Evolutionary conservation across 2,329 filamentous ascomycete genomes (phyloP).

Genomic region (Fusarium continuum): DNA sequence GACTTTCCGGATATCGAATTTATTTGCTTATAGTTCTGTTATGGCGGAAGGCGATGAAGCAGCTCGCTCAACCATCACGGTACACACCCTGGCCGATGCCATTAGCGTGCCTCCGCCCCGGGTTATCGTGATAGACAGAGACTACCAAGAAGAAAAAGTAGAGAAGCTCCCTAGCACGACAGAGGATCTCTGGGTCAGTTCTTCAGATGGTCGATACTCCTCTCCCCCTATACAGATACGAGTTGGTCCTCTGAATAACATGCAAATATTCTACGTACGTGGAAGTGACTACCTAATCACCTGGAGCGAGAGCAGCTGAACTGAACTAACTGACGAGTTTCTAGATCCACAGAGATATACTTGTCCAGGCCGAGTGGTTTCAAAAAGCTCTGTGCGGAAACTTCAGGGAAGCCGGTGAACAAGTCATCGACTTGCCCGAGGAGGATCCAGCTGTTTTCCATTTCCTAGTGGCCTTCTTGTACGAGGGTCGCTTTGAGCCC

Average conservation of each 20-base stretch:
- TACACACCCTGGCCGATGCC: constrained; percentile 33
- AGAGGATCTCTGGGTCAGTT: constrained; percentile 60
- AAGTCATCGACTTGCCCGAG: constrained; percentile 59
- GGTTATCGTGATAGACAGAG: constrained; percentile 38
- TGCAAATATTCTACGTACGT: constrained; percentile 54
- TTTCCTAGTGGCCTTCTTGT: constrained; percentile 61
- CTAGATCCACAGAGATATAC: constrained; percentile 58
- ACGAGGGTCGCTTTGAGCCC: constrained; percentile 58
- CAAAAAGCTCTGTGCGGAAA: constrained; percentile 58
- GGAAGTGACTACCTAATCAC: not conserved
- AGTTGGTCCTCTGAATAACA: constrained; percentile 53
- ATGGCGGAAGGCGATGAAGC: constrained; percentile 34
- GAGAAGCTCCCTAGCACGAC: constrained; percentile 44
- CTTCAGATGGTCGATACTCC: constrained; percentile 59
- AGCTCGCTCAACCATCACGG: constrained; percentile 30
- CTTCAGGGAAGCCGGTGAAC: constrained; percentile 57
- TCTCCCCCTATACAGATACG: constrained; percentile 56
- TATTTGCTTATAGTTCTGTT: constrained; percentile 3
- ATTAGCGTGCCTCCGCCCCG: constrained; percentile 34
- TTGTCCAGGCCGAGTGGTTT: constrained; percentile 59
- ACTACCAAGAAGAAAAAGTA: constrained; percentile 27
- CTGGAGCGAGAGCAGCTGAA: not conserved
- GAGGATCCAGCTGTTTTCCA: constrained; percentile 62
- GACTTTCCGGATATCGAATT: not conserved
- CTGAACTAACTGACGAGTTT: constrained; percentile 19